Evolutionary conservation across 768 basidiomycete genomes (phyloP).

Genomic region (Psilocybe azurescens): DNA sequence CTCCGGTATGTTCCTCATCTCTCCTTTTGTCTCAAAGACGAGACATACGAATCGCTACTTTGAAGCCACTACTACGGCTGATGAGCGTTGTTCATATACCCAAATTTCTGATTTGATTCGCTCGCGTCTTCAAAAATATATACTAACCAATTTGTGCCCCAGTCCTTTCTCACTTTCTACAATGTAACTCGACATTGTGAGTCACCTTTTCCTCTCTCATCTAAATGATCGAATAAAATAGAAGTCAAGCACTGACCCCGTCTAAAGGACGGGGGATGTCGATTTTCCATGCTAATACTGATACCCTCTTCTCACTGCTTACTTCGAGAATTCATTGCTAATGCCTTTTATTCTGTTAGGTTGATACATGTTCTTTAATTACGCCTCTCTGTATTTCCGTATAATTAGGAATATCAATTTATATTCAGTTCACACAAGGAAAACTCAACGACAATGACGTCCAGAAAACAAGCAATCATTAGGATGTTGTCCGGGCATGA

Average conservation of each 20-base stretch:
- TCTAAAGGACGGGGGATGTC: conserved; percentile 77
- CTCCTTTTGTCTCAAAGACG: conserved; percentile 52
- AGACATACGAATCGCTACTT: conserved; percentile 88
- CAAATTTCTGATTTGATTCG: conserved; percentile 82
- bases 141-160: conserved; percentile 11
- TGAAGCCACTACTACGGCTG: conserved; percentile 63
- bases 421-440: too few relatives aligned
- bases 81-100: conserved; percentile 80
- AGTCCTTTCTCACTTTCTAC: conserved; percentile 20
- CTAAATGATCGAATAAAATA: conserved; percentile 71
- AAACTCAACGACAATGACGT: too few relatives aligned
- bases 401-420: too few relatives aligned
- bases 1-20: conserved; percentile 10
- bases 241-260: conserved; percentile 91
- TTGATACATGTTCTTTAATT: background rate
- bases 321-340: conserved; percentile 24
- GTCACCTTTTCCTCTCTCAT: conserved; percentile 22
- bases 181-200: conserved; percentile 27
- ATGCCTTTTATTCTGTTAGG: conserved; percentile 23
- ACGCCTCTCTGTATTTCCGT: too few relatives aligned
- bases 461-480: too few relatives aligned
- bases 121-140: conserved; percentile 1
- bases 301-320: conserved; percentile 26
- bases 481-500: too few relatives aligned
- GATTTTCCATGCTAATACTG: conserved; percentile 95